phyloP scores from a whole-genome alignment of 1,284 basidiomycete species.

The Laetiporus sulphureus region DNA sequence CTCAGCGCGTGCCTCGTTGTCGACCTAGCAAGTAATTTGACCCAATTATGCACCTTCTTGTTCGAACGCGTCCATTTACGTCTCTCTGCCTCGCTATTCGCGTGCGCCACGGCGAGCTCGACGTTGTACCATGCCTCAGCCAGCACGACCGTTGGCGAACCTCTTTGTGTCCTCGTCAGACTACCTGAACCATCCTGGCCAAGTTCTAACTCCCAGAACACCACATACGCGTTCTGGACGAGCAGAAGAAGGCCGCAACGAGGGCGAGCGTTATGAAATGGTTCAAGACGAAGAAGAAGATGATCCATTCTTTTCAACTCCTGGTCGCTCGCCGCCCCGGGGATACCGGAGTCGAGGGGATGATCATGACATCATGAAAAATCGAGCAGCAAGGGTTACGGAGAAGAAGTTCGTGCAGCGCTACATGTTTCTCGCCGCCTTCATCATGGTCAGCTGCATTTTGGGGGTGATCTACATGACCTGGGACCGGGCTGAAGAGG shows the following conservation, averaged over 20 bases:
- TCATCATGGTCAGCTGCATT: conserved; percentile 39
- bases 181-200: too few relatives aligned
- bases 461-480: conserved; percentile 46
- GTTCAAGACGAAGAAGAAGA: conserved; percentile 32
- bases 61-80: too few relatives aligned
- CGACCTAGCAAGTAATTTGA: too few relatives aligned
- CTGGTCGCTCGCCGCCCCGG: conserved; percentile 35
- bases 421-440: conserved; percentile 37
- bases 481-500: conserved; percentile 31
- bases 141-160: too few relatives aligned
- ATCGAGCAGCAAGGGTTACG: conserved; percentile 3
- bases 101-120: too few relatives aligned
- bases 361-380: conserved; percentile 20
- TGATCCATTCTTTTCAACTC: conserved; percentile 13
- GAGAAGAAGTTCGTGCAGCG: conserved; percentile 12
- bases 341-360: conserved; percentile 37
- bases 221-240: conserved; percentile 55
- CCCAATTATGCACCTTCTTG: too few relatives aligned
- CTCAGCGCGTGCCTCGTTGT: too few relatives aligned
- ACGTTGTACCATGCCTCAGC: too few relatives aligned
- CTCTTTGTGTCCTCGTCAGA: too few relatives aligned
- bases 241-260: conserved; percentile 47
- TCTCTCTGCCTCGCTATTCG: too few relatives aligned
- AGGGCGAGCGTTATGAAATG: conserved; percentile 30
- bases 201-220: conserved; percentile 50